Conservation (phyloP, 805 yeast genomes). For the Candida sonorensis region DNA sequence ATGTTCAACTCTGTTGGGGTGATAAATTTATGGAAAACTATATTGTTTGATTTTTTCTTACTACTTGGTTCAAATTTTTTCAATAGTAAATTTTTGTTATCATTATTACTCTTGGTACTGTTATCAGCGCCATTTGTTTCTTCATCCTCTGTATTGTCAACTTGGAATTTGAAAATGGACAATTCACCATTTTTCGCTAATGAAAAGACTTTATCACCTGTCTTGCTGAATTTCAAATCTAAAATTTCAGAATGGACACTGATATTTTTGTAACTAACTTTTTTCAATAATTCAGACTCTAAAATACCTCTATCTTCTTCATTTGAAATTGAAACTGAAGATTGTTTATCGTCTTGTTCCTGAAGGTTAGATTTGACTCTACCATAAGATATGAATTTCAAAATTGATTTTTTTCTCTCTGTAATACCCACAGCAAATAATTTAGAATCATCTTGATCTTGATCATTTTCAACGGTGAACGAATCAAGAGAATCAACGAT, state of each 20-base stretch:
- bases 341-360: conserved; percentile 23
- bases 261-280: conserved; percentile 26
- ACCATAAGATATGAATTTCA: conserved; percentile 24
- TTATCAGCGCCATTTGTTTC: no score
- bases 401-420: conserved; percentile 27
- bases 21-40: conserved; percentile 23
- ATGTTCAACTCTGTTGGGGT: conserved; percentile 20
- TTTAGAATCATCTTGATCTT: conserved; percentile 13
- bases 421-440: conserved; percentile 28
- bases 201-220: conserved; percentile 24
- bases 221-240: conserved; percentile 22
- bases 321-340: conserved; percentile 20
- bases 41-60: conserved; percentile 6
- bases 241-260: conserved; percentile 18
- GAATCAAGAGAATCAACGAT: conserved; percentile 36
- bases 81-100: no score
- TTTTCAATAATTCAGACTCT: conserved; percentile 28
- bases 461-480: conserved; percentile 15
- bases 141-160: no score
- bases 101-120: no score
- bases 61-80: conserved; percentile 7
- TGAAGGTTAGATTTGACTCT: conserved; percentile 6
- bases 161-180: conserved; percentile 14
- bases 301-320: conserved; percentile 23
- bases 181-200: conserved; percentile 27